A percentile compares a stretch with the other conserved stretches of the same genome.
These are phyloP conservation scores for Phytophthora tentaculata DNA, from an alignment of 352 stramenopile species.

Conservation along the genomic window DNA sequence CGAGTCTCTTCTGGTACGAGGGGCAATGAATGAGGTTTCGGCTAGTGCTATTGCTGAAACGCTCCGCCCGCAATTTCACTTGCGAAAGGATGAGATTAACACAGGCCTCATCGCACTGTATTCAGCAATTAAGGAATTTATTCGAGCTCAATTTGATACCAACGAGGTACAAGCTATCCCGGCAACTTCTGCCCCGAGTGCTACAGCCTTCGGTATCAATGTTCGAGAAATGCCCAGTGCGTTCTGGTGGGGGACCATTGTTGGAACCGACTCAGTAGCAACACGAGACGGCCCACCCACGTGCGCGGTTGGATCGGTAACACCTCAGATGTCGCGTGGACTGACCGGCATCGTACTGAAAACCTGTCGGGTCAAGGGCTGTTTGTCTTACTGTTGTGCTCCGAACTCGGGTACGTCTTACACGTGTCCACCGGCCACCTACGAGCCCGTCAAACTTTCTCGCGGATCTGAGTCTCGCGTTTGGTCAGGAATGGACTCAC, in stretches of 20 bases:
- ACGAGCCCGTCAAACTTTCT: neutral
- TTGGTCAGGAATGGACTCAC: too few relatives aligned
- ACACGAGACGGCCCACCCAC: too few relatives aligned
- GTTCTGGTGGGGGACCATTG: neutral
- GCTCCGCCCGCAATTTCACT: too few relatives aligned
- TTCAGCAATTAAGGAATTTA: neutral
- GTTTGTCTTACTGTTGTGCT: neutral
- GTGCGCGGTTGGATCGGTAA: neutral
- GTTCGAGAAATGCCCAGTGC: neutral
- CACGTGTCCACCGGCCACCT: neutral
- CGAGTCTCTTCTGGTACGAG: too few relatives aligned
- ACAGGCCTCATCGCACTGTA: neutral
- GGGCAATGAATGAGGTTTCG: neutral
- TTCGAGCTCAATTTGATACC: neutral
- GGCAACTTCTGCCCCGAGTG: neutral
- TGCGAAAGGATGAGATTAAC: too few relatives aligned
- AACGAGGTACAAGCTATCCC: neutral
- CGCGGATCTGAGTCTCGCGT: too few relatives aligned
- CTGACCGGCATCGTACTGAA: neutral
- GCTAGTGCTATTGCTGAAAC: neutral
- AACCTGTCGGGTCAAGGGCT: neutral
- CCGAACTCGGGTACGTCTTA: neutral
- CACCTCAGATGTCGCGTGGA: neutral
- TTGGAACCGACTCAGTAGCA: too few relatives aligned
- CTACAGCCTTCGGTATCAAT: neutral